Percentiles rank a stretch among this genome's conserved stretches.
These are phyloP conservation scores for Dictyostelium intermedium DNA, from an alignment of 78 protist genomes.

Conservation along the genomic window DNA sequence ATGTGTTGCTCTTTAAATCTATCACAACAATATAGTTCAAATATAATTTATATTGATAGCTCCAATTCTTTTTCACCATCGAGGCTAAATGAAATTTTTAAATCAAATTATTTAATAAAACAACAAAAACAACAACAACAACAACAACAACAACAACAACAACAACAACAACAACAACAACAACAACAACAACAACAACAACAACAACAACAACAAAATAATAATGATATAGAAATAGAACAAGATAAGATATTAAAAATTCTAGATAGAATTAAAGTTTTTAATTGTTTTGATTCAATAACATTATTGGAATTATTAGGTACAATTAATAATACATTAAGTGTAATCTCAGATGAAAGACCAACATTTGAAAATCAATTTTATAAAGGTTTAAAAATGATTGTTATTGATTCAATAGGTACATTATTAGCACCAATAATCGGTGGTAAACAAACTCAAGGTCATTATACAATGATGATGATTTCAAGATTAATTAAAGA, in stretches of 20 bases:
- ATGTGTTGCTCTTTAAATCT: background rate
- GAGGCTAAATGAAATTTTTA: conserved; percentile 36
- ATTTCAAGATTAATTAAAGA: conserved; percentile 25
- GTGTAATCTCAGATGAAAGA: background rate
- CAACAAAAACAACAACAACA: background rate
- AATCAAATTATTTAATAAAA: conserved; percentile 4
- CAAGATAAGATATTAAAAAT: background rate
- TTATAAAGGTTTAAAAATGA: conserved; percentile 3
- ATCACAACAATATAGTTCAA: background rate
- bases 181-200: background rate
- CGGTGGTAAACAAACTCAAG: conserved; percentile 69
- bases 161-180: background rate
- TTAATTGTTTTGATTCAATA: conserved; percentile 30
- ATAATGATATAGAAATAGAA: background rate
- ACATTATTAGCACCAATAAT: conserved; percentile 18
- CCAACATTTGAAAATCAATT: background rate
- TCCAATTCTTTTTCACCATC: conserved; percentile 34
- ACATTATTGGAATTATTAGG: background rate
- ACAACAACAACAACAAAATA: background rate
- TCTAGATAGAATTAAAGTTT: conserved; percentile 41
- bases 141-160: background rate
- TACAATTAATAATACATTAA: background rate
- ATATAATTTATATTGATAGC: conserved; percentile 37
- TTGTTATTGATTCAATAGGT: conserved; percentile 66
- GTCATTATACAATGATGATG: conserved; percentile 62